Base-by-base conservation (phyloP, 2,329 filamentous ascomycete genomes). In the Elsinoe fawcettii region DNA sequence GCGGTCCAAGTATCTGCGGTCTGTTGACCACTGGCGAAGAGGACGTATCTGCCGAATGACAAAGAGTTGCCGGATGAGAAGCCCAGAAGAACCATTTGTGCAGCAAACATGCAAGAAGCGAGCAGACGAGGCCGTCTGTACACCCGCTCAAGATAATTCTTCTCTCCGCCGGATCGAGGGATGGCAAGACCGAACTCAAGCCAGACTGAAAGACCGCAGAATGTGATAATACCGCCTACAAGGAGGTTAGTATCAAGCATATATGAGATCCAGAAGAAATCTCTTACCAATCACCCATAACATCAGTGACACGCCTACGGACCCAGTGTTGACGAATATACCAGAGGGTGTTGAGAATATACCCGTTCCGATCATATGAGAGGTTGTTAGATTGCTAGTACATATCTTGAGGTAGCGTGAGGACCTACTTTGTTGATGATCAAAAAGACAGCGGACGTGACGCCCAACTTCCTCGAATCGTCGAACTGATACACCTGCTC, bases 91-190 rank as follows among this genome's bases (percentile, higher is more conserved):
- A 86, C 65, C 12, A 84, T 79, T 60, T 86, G 85, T 23, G 78
- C 77, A 20, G 70, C 70, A 68, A 84, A 86, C 56, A 85, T 71
- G 12, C 76, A 77, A 3, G 83, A 86, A 43, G 75, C 76, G 6
- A 86, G 75, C 65, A 85, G 85, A 63, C 74, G 76, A 1, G 84
- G 84, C 62, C 74, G 77, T 34, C 79, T 76, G 71, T 78, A 86
- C 54, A 84, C 79, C 66, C 75, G 84, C 65, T 86, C 83, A 61
- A 86, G 80, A 64, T 86, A 85, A 68, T 83, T 83, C 72, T 85
- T 84, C 69, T 85, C 81, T 14, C 83, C 82, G 39, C 83, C 83
- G 65, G 84, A 85, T 54, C 77, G 76, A 44, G 83, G 84, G 46
- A 86, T 77, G 0, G 79, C 82, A 0, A 82, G 85, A 25, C 84